phyloP scores from a whole-genome alignment of 2,329 filamentous ascomycete species.

The Penicillium italicum region DNA sequence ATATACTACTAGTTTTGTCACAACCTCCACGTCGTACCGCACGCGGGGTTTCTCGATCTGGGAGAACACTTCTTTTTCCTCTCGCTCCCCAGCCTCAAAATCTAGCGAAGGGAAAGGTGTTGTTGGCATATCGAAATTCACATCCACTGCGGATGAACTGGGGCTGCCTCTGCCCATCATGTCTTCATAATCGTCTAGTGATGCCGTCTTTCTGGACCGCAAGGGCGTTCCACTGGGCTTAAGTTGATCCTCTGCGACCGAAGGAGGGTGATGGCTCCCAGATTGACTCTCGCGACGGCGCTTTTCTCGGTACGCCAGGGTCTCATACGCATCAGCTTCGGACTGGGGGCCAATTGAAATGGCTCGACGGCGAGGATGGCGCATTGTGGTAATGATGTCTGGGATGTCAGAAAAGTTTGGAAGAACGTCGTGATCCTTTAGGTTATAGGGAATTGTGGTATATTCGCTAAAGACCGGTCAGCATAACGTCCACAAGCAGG shows the following conservation, averaged over 20 bases:
- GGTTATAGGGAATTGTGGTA: conserved; percentile 69
- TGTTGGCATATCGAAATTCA: conserved; percentile 27
- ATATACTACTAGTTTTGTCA: conserved; percentile 95
- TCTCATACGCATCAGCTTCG: conserved; percentile 93
- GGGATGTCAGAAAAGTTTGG: conserved; percentile 86
- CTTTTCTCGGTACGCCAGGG: conserved; percentile 82
- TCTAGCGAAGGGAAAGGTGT: conserved; percentile 27
- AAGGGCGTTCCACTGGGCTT: conserved; percentile 34
- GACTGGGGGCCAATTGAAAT: conserved; percentile 93
- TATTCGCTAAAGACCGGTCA: conserved; percentile 58
- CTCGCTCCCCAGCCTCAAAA: conserved; percentile 43
- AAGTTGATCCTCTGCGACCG: conserved; percentile 24
- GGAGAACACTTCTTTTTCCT: conserved; percentile 78
- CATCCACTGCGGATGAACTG: conserved; percentile 33
- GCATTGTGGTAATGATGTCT: conserved; percentile 73
- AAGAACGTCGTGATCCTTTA: conserved; percentile 81
- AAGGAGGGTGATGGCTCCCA: conserved; percentile 30
- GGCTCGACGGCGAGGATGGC: conserved; percentile 72
- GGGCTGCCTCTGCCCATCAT: conserved; percentile 67
- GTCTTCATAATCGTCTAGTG: conserved; percentile 63
- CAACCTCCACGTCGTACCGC: conserved; percentile 95
- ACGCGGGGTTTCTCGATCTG: conserved; percentile 81
- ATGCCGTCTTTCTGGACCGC: conserved; percentile 45
- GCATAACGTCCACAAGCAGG: conserved; percentile 4
- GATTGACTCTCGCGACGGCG: conserved; percentile 58